A percentile compares a stretch with the other conserved stretches of the same genome.
Evolutionary conservation across 179 eudicot genomes (phyloP).

Genomic region (Spinacia oleracea): DNA sequence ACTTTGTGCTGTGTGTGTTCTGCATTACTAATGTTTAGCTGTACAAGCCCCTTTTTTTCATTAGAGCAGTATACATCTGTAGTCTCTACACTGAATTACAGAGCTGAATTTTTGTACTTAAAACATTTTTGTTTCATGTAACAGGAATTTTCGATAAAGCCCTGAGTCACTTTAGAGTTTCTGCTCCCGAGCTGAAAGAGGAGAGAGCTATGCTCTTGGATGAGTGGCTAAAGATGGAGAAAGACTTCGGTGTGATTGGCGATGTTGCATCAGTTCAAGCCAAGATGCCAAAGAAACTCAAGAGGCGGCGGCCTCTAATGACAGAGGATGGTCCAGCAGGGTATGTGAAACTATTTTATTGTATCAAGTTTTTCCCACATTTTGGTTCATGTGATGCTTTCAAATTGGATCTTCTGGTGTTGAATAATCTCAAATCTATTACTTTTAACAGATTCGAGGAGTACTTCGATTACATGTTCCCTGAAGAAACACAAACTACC

Average conservation of each 20-base stretch:
- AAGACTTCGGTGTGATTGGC: constrained; percentile 69
- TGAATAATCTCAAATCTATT: background rate
- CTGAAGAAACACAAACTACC: constrained; percentile 68
- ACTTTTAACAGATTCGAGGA: constrained; percentile 67
- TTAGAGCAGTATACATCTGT: background rate
- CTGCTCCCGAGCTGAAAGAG: constrained; percentile 86
- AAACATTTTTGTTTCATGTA: constrained; percentile 12
- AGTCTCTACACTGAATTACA: background rate
- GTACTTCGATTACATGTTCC: constrained; percentile 74
- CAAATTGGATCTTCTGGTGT: background rate
- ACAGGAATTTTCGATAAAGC: constrained; percentile 85
- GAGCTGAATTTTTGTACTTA: background rate
- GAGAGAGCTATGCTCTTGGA: constrained; percentile 91
- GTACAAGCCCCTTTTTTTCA: background rate
- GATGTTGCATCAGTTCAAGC: constrained; percentile 53
- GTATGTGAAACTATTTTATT: constrained; percentile 31
- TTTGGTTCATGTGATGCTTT: background rate
- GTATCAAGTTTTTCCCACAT: background rate
- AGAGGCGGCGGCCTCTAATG: constrained; percentile 59
- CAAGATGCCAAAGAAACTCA: constrained; percentile 81
- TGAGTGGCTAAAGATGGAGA: constrained; percentile 71
- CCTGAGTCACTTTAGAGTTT: constrained; percentile 53
- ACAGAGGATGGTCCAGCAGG: constrained; percentile 85
- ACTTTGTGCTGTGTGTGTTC: background rate
- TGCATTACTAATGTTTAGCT: background rate